Evolutionary conservation across 768 basidiomycete species (phyloP), one percentile per base, ranked within the genome.

Genomic region (Chlorophyllum brunneum): DNA sequence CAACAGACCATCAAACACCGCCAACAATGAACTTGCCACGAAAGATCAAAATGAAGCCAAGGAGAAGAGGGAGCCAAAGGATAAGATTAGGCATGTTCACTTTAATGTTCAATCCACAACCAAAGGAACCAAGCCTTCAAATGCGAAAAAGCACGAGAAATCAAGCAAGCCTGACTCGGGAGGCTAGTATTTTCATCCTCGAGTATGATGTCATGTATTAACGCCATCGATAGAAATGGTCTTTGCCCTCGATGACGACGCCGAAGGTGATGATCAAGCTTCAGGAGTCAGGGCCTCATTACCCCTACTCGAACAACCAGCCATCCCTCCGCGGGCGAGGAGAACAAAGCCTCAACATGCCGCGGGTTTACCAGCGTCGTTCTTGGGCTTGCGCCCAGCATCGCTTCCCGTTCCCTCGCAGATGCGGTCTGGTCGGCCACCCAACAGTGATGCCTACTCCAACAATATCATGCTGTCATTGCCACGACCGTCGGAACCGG

Each of bases 341-440:
- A 67, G 58, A 45, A 47, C 53, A 30, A 68, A 69, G 30, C 58
- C 70, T 31, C 69, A 63, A 30, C 70, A 60, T 42, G 62, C 61
- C 22, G 66, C 71, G 3, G 75, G 74, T 16, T 62, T 86, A 37
- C 78, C 83, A 1, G 73, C 73, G n/a, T 79, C 83, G 1, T 70
- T 88, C 42, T 76, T 79, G 13, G 68, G 74, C 15, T 67, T 90
- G 29, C 78, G 87, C 26, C 87, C 87, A 1, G 65, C 77, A 3
- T 88, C 88, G 11, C 74, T 89, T n/a, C 88, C 88, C 1, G 69
- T 69, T 11, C 82, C 83, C 24, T 85, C 86, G n/a, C 64, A 76
- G 48, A 68, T 82, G 47, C 82, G 79, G 10, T 72, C 72, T 31
- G 65, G 70, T 5, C 70, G 73, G 53, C 67, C 66, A 26, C 68